phyloP scores from a whole-genome alignment of 108 stramenopile species.

The Nitzschia putrida region DNA sequence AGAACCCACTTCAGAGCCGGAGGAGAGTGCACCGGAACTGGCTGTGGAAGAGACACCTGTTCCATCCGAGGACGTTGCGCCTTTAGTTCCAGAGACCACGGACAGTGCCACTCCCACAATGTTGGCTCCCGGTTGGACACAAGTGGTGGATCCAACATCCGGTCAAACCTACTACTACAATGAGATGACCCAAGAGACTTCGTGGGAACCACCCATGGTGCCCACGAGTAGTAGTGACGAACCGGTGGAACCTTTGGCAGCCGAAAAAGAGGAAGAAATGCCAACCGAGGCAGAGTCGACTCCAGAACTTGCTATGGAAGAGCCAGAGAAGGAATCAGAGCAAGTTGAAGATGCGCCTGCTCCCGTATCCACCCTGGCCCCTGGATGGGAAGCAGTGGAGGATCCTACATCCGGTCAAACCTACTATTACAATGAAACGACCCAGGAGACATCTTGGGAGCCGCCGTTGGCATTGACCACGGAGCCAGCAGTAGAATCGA shows the following conservation, averaged over 20 bases:
- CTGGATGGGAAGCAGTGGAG: slow-evolving; percentile 14
- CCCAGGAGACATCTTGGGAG: slow-evolving; percentile 35
- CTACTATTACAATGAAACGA: slow-evolving; percentile 34
- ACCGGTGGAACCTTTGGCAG: neutral
- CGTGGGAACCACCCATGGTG: slow-evolving; percentile 56
- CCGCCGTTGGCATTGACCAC: slow-evolving; percentile 9
- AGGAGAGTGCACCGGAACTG: neutral
- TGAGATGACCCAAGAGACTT: slow-evolving; percentile 30
- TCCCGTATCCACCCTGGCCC: neutral
- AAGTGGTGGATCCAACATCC: slow-evolving; percentile 51
- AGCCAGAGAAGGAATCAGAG: neutral
- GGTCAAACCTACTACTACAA: slow-evolving; percentile 59
- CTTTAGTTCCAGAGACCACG: neutral
- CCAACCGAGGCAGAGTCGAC: neutral
- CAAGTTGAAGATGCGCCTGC: slow-evolving; percentile 12
- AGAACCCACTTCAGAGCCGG: slow-evolving; percentile 4
- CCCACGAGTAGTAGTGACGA: neutral
- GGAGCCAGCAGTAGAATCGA: slow-evolving; percentile 6
- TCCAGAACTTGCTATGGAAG: slow-evolving; percentile 2
- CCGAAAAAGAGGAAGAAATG: neutral
- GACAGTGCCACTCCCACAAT: neutral
- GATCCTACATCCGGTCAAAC: slow-evolving; percentile 15
- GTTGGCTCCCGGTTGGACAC: slow-evolving; percentile 54
- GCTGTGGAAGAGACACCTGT: neutral
- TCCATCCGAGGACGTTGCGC: neutral